Base-by-base conservation (phyloP, 225 moss, liverwort and hornwort genomes). In the Bryoerythrophyllum caledonicum region DNA sequence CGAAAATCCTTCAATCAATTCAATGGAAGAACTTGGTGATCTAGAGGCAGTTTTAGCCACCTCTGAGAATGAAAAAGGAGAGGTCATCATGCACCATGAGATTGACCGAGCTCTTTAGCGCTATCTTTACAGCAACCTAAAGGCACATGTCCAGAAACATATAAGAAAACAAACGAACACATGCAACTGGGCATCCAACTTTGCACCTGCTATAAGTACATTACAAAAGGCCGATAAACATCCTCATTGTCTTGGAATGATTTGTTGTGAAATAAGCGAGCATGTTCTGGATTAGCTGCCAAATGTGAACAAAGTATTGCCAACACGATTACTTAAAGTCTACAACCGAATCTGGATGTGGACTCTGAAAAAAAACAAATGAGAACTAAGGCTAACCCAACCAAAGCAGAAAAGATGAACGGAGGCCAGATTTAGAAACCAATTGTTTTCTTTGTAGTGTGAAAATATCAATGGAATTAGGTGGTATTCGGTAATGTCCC, bases 281-380 rank as follows among this genome's bases (percentile, higher is more conserved):
- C 92, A 74, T 94, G 89, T 75, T 92, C 94, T 1, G 96, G 94
- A 65, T 97, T 97, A 28, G 88, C 96, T 94, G 95, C 82, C 82
- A 81, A 80, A 64, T 24, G 32, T 48, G 37, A 13, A 75, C 38
- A 28, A 1, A 54, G 10, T 12, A 57, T 35, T 60, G 60, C 67
- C 67, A 73, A 49, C 49, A 49, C 14, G 4, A 17, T 49, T 49
- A 49, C 49, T 16, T 49, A 4, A 49, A 49, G 19, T 19, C 17
- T 49, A 25, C 25, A 25, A 48, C 12, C 10, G 27, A 37, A 70
- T 52, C 52, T 52, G 7, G 7, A 8, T 20, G 25, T 13, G 19
- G 19, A 56, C 71, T 78, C 44, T 44, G 44, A 73, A 43, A 26
- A n/a, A 70, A 8, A 64, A 63, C 71, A 51, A 17, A 20, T 20